Base-by-base conservation (phyloP, 331 rosid genomes). In the Acacia concinna region DNA sequence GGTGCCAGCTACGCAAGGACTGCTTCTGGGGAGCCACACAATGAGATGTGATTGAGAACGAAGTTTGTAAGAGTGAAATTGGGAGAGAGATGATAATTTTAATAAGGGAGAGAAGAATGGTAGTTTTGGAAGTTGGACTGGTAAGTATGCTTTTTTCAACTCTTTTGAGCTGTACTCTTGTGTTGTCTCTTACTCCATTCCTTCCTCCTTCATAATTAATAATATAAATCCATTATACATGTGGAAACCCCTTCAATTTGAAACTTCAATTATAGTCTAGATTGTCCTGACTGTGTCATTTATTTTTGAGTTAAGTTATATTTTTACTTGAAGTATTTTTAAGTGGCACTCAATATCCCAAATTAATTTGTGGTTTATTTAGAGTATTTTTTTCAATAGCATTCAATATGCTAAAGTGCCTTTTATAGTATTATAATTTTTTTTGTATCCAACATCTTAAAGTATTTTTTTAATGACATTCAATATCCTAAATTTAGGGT, bases 71-170 rank as follows among this genome's bases (percentile, higher is more conserved):
- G 66, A 54, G 34, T 43, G 3, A 68, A 81, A 84, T 17, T 23
- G n/a, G 43, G 18, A 35, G 40, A n/a, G 34, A n/a, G 34, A 31
- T 71, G 67, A 44, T n/a, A 67, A 10, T 67, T 37, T 47, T 6
- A 76, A 77, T 44, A 30, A 38, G 14, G 47, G 23, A 40, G 14
- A 38, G 32, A 62, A 66, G 97, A 91, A 74, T 82, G 90, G 91
- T 89, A 88, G 97, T 85, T 68, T 87, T 80, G 63, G 63, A 72
- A 70, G 80, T 86, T 86, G 85, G 97, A 91, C 97, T 84, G 83
- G 90, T 90, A 81, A 71, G 93, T 85, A 69, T 38, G 74, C 47
- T 23, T 1, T 43, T 63, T 54, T 73, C 34, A 38, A 68, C 32
- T 12, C 52, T 11, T 68, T 68, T 35, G 8, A 66, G 71, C 71